Evolutionary conservation across 345 rosid species (phyloP).

Genomic region (Odontarrhena argentea): DNA sequence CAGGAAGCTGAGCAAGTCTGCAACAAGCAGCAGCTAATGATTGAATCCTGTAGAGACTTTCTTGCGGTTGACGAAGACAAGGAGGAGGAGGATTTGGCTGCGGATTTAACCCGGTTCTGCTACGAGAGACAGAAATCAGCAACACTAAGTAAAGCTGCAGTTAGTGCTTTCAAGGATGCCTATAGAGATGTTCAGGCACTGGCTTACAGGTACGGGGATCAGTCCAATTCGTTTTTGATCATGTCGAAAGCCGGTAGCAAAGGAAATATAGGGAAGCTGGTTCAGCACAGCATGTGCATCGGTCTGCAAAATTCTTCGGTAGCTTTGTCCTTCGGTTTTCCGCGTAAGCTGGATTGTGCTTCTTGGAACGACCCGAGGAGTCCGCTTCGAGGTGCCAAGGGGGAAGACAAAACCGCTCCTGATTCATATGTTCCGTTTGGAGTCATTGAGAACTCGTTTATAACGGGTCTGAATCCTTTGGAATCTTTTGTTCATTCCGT

Average conservation of each 20-base stretch:
- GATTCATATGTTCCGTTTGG: slow-evolving; percentile 70
- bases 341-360: slow-evolving; percentile 62
- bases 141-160: slow-evolving; percentile 66
- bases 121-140: slow-evolving; percentile 82
- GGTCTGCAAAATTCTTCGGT: slow-evolving; percentile 84
- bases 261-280: slow-evolving; percentile 77
- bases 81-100: slow-evolving; percentile 36
- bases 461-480: slow-evolving; percentile 74
- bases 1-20: slow-evolving; percentile 68
- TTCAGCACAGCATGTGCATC: slow-evolving; percentile 86
- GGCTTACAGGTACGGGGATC: slow-evolving; percentile 59
- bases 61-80: slow-evolving; percentile 56
- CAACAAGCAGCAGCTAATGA: slow-evolving; percentile 70
- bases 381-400: slow-evolving; percentile 26
- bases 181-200: slow-evolving; percentile 77
- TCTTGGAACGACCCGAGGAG: slow-evolving; percentile 64
- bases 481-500: slow-evolving; percentile 90
- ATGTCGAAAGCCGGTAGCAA: slow-evolving; percentile 96
- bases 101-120: slow-evolving; percentile 50
- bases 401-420: slow-evolving; percentile 36
- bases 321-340: slow-evolving; percentile 81
- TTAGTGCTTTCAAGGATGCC: slow-evolving; percentile 72
- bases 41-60: slow-evolving; percentile 60
- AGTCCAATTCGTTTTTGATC: slow-evolving; percentile 65
- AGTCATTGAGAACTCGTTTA: slow-evolving; percentile 70